Base-by-base conservation (phyloP, 73 alveolate species). In the Uronychia setigera region DNA sequence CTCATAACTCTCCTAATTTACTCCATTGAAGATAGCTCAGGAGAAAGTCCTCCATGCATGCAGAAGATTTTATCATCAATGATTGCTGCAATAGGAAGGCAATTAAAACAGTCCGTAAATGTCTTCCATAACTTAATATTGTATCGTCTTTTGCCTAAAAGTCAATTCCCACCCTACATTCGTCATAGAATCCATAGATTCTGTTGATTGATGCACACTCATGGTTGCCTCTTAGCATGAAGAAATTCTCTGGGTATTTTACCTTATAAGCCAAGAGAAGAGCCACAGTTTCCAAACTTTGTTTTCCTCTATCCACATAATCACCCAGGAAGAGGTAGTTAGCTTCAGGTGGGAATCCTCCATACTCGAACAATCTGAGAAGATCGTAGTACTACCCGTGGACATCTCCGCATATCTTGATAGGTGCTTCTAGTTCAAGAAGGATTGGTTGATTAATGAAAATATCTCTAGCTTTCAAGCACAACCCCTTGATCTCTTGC, bases 1-100 rank as follows among this genome's bases (percentile, higher is more conserved):
- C 99, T 80, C 90, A 93, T 83, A 30, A 97, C 94, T 79, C 97
- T 89, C 80, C 91, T 92, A 67, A 97, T 97, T 88, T 93, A 94
- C 85, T 91, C 98, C 78, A 96, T 80, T 60, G 88, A 87, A 74
- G 87, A 89, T 30, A 97, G 90, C 88, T 97, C 99, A 46, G 98
- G 98, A 31, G 94, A 85, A 58, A 97, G 94, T 28, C 99, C 99
- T 0, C 99, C 99, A 85, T 97, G 99, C 99, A 96, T 96, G 85
- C 99, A 97, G 29, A 97, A 74, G 30, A 97, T 96, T 87, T 97
- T 97, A 74, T 96, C 99, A 81, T 97, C 99, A 35, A 97, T 87
- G 78, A 97, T 83, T 76, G 99, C 99, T 29, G 99, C 97, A 67
- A 96, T 98, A 26, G 99, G 99, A 30, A 97, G 89, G 91, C 99